phyloP scores from a whole-genome alignment of 2,329 filamentous ascomycete species.

The Thielaviopsis punctulata region DNA sequence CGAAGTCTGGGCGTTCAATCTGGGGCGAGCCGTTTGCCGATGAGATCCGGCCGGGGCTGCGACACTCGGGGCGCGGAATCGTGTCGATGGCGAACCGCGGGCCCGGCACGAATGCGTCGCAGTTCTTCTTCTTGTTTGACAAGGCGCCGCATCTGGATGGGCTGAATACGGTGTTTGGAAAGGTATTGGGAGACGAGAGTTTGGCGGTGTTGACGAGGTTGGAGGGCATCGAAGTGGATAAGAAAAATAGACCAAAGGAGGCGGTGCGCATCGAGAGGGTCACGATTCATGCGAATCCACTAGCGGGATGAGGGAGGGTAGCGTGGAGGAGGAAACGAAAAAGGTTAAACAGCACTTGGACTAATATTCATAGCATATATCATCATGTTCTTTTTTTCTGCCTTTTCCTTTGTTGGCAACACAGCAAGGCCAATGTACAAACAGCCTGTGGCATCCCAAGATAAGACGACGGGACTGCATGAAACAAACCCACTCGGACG shows the following conservation, averaged over 20 bases:
- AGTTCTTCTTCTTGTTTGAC: slow-evolving; percentile 69
- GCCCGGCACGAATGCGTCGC: slow-evolving; percentile 54
- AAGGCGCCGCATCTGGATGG: slow-evolving; percentile 68
- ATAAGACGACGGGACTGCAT: too few species aligned
- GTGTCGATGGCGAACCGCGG: slow-evolving; percentile 70
- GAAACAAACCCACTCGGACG: too few species aligned
- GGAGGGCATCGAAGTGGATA: slow-evolving; percentile 56
- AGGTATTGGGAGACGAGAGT: slow-evolving; percentile 48
- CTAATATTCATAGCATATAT: neutral
- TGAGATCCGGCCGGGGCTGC: slow-evolving; percentile 55
- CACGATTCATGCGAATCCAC: slow-evolving; percentile 63
- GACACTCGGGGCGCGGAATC: slow-evolving; percentile 51
- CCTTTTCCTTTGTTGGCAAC: too few species aligned
- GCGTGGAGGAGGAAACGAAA: neutral
- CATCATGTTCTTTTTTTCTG: neutral
- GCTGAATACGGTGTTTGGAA: slow-evolving; percentile 70
- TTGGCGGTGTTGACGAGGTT: slow-evolving; percentile 50
- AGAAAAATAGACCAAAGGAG: slow-evolving; percentile 58
- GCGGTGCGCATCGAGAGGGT: slow-evolving; percentile 48
- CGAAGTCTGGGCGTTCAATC: slow-evolving; percentile 55
- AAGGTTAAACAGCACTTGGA: slow-evolving; percentile 8
- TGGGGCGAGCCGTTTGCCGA: slow-evolving; percentile 62
- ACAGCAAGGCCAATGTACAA: too few species aligned
- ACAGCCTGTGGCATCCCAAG: too few species aligned
- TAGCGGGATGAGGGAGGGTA: slow-evolving; percentile 36